Base-by-base conservation (phyloP, 116 monocot genomes). In the Phalaenopsis hybrid region DNA sequence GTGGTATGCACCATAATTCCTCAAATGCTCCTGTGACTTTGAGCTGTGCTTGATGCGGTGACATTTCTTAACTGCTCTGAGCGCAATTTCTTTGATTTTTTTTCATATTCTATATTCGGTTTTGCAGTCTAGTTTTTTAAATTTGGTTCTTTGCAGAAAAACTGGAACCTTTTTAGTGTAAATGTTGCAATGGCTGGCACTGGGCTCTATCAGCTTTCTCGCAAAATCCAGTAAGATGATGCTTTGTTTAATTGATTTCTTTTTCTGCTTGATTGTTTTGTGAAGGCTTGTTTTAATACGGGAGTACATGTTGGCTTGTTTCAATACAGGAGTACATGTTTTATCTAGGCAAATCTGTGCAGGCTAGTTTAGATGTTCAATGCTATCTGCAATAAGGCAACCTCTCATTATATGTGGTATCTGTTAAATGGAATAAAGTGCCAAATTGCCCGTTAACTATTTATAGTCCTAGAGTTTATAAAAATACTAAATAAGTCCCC, bases 111-210 rank as follows among this genome's bases (percentile, higher is more conserved):
- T 75, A 9, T 46, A 10, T 46, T 17, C 13, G 73, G 8, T 23
- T 75, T 17, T 45, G 44, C 8, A 33, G 45, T 58, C 20, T 80
- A 45, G 34, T 67, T 31, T 43, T 4, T 55, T 55, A 55, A 15
- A 12, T 15, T 55, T 13, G 12, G 16, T 57, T 76, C 16, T 17
- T 81, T 80, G 77, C 86, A 86, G 86, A 83, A 87, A 34, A 83
- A 87, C 41, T 87, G 83, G 87, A 87, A 87, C 57, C 83, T 87
- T 57, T 80, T 83, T 7, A 87, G 87, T 70, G 87, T 83, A 12
- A 87, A 81, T 80, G 63, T 83, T 70, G 83, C 81, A 74, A 83
- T 81, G 87, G 83, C 87, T 80, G 87, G 87, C 2, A 87, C 79
- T 13, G 83, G 83, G 8, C 21, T 87, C 72, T 87, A 87, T 81